Percentiles rank a stretch among this genome's conserved stretches.
phyloP scores from a whole-genome alignment of 257 asterid genomes.

The Solanum piurae region DNA sequence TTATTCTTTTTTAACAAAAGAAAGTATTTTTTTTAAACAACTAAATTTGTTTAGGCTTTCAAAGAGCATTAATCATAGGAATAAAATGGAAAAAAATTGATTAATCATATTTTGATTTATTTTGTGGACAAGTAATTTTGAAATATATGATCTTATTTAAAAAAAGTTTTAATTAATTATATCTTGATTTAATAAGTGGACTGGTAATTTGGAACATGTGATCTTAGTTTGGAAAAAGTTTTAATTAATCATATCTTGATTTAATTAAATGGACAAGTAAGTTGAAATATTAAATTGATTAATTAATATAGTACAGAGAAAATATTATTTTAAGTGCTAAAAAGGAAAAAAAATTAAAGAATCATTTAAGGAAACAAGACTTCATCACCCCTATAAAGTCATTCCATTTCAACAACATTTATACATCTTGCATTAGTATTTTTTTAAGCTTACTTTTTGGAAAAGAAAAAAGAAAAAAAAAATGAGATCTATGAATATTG shows the following conservation, averaged over 20 bases:
- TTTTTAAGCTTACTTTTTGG: neutral
- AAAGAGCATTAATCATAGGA: neutral
- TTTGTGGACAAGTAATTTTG: neutral
- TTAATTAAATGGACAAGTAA: too few relatives aligned
- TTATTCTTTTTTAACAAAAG: too few relatives aligned
- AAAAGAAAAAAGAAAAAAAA: neutral
- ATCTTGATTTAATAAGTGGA: too few relatives aligned
- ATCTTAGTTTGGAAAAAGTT: too few relatives aligned
- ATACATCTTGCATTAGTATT: neutral
- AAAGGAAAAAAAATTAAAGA: neutral
- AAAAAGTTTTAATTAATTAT: too few relatives aligned
- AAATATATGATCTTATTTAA: neutral
- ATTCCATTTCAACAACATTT: neutral
- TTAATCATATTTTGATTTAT: too few relatives aligned
- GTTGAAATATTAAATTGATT: neutral
- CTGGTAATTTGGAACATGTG: neutral
- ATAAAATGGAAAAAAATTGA: too few relatives aligned
- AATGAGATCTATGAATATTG: constrained; percentile 28
- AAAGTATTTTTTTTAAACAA: too few relatives aligned
- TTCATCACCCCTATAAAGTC: neutral
- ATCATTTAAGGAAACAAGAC: neutral
- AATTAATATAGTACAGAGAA: neutral
- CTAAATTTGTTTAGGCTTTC: neutral
- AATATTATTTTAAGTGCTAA: neutral
- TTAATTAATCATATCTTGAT: too few relatives aligned